These are phyloP conservation scores for Cryptococcus maquisensis DNA, from an alignment of 1,284 basidiomycete genomes.

Conservation along the genomic window DNA sequence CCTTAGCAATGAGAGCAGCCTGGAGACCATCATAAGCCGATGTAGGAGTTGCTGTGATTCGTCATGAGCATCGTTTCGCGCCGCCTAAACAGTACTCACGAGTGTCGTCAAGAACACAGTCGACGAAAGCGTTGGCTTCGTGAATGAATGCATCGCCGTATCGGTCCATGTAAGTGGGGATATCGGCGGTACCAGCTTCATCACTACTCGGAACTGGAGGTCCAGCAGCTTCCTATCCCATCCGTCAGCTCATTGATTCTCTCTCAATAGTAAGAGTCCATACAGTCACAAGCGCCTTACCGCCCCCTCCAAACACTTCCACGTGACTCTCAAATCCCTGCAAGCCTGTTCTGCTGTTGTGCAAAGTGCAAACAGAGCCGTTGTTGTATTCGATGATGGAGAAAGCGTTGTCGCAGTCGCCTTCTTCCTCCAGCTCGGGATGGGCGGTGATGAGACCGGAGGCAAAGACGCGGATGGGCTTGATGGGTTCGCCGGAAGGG, in stretches of 20 bases:
- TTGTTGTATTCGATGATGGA: conserved; percentile 17
- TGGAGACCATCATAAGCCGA: too few species aligned
- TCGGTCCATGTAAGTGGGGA: conserved; percentile 17
- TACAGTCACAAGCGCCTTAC: too few species aligned
- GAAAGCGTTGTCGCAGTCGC: conserved; percentile 23
- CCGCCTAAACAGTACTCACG: conserved; percentile 14
- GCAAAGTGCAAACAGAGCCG: conserved; percentile 12
- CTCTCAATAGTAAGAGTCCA: too few species aligned
- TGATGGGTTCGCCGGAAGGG: not conserved
- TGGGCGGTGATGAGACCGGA: conserved; percentile 12
- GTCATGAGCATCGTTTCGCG: too few species aligned
- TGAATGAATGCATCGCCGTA: conserved; percentile 25
- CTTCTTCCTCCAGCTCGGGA: conserved; percentile 14
- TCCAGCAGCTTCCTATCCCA: not conserved
- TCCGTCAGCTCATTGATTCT: too few species aligned
- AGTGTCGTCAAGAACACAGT: conserved; percentile 15
- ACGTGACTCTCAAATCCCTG: conserved; percentile 12
- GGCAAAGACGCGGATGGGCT: conserved; percentile 9
- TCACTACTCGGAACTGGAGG: not conserved
- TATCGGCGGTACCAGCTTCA: too few species aligned
- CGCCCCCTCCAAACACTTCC: conserved; percentile 14
- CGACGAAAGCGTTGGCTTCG: conserved; percentile 18
- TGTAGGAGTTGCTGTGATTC: too few species aligned
- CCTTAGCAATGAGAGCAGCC: too few species aligned
- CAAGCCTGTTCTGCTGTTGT: conserved; percentile 14